A percentile compares a stretch with the other conserved stretches of the same genome.
phyloP scores from a whole-genome alignment of 345 rosid species.

The Murraya koenigii region DNA sequence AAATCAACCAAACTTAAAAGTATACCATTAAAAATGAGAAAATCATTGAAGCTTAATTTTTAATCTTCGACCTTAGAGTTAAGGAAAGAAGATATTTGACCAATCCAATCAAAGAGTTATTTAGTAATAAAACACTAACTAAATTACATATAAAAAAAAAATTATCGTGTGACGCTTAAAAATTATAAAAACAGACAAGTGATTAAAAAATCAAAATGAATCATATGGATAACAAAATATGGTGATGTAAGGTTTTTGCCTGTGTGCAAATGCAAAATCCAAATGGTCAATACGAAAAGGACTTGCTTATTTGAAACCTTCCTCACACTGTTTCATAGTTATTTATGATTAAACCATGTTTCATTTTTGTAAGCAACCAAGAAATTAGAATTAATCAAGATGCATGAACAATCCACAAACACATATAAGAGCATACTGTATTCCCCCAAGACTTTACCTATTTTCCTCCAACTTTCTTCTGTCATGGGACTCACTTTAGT shows the following conservation, averaged over 20 bases:
- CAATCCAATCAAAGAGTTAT: no score
- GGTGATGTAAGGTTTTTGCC: background rate
- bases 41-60: no score
- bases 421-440: background rate
- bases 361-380: background rate
- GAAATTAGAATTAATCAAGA: background rate
- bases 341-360: background rate
- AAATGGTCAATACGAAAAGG: background rate
- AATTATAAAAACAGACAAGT: no score
- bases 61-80: background rate
- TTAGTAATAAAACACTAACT: no score
- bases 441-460: background rate
- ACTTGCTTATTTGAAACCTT: background rate
- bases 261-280: background rate
- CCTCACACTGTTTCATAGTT: no score
- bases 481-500: conserved; percentile 1
- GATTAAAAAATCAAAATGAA: background rate
- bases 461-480: background rate
- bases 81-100: background rate
- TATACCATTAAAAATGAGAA: no score
- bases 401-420: conserved; percentile 17
- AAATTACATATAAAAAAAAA: no score
- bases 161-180: no score
- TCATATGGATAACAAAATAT: background rate
- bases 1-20: no score